These are phyloP conservation scores for Yamadazyma olivae DNA, from an alignment of 805 yeast genomes.

Conservation along the genomic window DNA sequence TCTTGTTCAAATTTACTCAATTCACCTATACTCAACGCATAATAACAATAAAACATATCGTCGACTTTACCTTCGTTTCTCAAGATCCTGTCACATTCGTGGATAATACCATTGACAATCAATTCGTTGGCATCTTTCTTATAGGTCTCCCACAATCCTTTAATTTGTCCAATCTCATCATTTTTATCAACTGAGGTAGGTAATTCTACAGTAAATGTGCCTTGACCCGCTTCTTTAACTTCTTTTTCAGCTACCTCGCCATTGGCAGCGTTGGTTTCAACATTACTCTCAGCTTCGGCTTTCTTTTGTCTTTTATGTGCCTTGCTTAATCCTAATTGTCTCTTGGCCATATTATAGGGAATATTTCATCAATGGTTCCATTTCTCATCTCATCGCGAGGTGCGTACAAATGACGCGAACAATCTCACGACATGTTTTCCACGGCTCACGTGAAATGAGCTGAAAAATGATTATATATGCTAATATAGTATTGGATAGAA, in stretches of 20 bases:
- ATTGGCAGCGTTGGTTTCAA: no score
- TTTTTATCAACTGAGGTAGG: conserved; percentile 68
- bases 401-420: no score
- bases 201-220: conserved; percentile 52
- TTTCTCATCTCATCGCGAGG: no score
- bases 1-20: conserved; percentile 50
- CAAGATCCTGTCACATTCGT: conserved; percentile 82
- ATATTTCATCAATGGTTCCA: neutral
- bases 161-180: conserved; percentile 75
- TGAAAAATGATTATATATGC: no score
- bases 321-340: conserved; percentile 44
- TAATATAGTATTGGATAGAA: no score
- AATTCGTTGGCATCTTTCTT: conserved; percentile 52
- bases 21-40: conserved; percentile 69
- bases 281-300: conserved; percentile 3
- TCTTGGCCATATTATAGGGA: conserved; percentile 18
- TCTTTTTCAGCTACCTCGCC: conserved; percentile 22
- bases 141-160: conserved; percentile 70
- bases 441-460: no score
- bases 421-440: no score
- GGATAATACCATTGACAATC: conserved; percentile 79
- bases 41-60: conserved; percentile 35
- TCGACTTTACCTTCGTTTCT: conserved; percentile 34
- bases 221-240: conserved; percentile 12
- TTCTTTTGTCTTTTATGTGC: conserved; percentile 31